Conservation (phyloP, 2,329 filamentous ascomycete genomes). For the Arthrocladium fulminans region DNA sequence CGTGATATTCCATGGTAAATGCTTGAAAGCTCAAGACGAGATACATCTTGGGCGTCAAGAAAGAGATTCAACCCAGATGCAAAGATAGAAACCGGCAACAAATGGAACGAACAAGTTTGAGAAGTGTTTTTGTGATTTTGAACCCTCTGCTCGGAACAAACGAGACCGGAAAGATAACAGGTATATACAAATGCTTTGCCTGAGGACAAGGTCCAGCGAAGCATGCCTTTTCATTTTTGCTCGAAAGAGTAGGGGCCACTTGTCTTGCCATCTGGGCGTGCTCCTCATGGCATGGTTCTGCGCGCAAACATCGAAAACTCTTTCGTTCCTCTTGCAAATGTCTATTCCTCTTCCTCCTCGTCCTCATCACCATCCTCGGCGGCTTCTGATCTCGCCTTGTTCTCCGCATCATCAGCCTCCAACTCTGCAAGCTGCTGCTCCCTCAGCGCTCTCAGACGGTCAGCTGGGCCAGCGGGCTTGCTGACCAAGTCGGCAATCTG, state of each 20-base stretch:
- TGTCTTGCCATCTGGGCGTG: no score
- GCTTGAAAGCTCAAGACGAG: no score
- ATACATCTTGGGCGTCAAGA: no score
- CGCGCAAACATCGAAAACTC: not conserved
- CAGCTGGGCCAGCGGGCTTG: slow-evolving; percentile 35
- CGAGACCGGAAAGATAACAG: not conserved
- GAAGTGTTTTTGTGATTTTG: slow-evolving; percentile 7
- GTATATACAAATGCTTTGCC: slow-evolving; percentile 3
- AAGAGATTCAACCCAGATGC: no score
- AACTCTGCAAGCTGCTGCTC: slow-evolving; percentile 39
- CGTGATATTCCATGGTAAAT: no score
- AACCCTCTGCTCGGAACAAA: slow-evolving; percentile 5
- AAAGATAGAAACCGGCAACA: no score
- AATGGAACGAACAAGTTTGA: not conserved
- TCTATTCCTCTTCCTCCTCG: slow-evolving; percentile 20
- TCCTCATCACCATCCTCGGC: slow-evolving; percentile 22
- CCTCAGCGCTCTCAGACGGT: slow-evolving; percentile 43
- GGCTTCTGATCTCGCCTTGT: slow-evolving; percentile 22
- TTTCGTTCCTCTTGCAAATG: not conserved
- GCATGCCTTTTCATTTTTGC: not conserved
- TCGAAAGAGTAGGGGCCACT: not conserved
- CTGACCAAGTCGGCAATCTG: slow-evolving; percentile 57
- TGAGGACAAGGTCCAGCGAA: not conserved
- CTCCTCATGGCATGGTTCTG: no score
- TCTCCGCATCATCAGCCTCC: slow-evolving; percentile 34